Percentiles rank a stretch among this genome's conserved stretches.
phyloP scores from a whole-genome alignment of 2,329 filamentous ascomycete genomes.

The Chaetomium sp. region DNA sequence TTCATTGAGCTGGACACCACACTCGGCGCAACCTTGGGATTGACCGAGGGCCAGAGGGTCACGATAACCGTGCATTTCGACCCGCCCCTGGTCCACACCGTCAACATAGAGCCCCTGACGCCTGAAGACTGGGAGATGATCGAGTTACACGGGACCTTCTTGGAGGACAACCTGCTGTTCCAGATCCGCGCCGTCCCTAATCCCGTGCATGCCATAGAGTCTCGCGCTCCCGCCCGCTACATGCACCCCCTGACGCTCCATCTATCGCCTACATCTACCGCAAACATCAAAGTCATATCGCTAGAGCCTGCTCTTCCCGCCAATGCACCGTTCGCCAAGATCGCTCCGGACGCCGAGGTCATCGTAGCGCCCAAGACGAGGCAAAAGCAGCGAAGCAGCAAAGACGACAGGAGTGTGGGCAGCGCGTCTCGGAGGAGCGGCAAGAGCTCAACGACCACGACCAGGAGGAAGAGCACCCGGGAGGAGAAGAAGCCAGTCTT shows the following conservation, averaged over 20 bases:
- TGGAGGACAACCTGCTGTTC: conserved; percentile 89
- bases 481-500: conserved; percentile 69
- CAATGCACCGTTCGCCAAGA: conserved; percentile 80
- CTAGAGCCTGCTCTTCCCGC: conserved; percentile 73
- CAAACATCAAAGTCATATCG: conserved; percentile 83
- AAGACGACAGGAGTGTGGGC: conserved; percentile 77
- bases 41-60: conserved; percentile 81
- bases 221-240: conserved; percentile 47
- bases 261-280: conserved; percentile 91
- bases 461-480: conserved; percentile 52
- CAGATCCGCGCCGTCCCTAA: conserved; percentile 95
- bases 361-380: conserved; percentile 94
- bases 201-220: conserved; percentile 59
- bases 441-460: conserved; percentile 73
- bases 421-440: conserved; percentile 78
- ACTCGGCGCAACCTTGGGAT: conserved; percentile 73
- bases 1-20: conserved; percentile 86
- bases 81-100: conserved; percentile 85
- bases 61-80: conserved; percentile 76
- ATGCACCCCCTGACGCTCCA: conserved; percentile 85
- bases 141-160: conserved; percentile 91
- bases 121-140: conserved; percentile 99
- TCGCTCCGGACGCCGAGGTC: conserved; percentile 91
- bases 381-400: conserved; percentile 66
- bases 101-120: conserved; percentile 95